These are phyloP conservation scores for Claviceps pazoutovae DNA, from an alignment of 2,329 filamentous ascomycete species.

Conservation along the genomic window DNA sequence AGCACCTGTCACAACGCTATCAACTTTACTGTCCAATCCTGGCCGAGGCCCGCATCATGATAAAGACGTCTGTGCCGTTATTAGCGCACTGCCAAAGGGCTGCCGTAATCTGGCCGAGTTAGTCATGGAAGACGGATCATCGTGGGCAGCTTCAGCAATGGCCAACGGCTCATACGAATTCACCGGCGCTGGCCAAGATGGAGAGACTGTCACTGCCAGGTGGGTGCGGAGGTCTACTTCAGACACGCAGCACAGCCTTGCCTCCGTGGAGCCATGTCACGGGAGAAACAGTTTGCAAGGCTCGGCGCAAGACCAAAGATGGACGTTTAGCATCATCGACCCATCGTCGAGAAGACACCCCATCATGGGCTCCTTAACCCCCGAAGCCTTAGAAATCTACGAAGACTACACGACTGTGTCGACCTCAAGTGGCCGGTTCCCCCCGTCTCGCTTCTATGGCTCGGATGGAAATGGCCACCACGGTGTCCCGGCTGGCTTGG, in stretches of 20 bases:
- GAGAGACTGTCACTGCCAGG: constrained; percentile 45
- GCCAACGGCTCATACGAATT: constrained; percentile 53
- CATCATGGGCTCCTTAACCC: constrained; percentile 55
- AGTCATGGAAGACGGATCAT: constrained; percentile 47
- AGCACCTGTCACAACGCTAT: constrained; percentile 13
- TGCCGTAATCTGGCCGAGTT: constrained; percentile 47
- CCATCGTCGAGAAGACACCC: constrained; percentile 56
- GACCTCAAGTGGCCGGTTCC: constrained; percentile 32
- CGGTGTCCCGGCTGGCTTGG: constrained; percentile 9
- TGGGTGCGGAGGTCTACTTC: constrained; percentile 45
- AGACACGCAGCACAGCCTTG: constrained; percentile 7
- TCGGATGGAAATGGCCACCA: constrained; percentile 11
- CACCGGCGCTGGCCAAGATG: constrained; percentile 41
- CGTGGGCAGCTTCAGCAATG: constrained; percentile 41
- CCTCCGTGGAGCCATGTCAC: constrained; percentile 9
- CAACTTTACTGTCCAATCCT: constrained; percentile 21
- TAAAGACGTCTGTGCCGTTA: constrained; percentile 49
- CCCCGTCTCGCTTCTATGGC: constrained; percentile 27
- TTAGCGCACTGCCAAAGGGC: constrained; percentile 42
- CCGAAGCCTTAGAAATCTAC: constrained; percentile 50
- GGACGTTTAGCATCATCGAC: constrained; percentile 66
- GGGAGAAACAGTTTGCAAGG: constrained; percentile 13
- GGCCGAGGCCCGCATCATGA: constrained; percentile 33
- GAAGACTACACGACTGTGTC: constrained; percentile 51
- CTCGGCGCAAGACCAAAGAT: constrained; percentile 35